A percentile compares a stretch with the other conserved stretches of the same genome.
Conservation (phyloP, 2,329 filamentous ascomycete species). For the Cladorrhinum sp. region DNA sequence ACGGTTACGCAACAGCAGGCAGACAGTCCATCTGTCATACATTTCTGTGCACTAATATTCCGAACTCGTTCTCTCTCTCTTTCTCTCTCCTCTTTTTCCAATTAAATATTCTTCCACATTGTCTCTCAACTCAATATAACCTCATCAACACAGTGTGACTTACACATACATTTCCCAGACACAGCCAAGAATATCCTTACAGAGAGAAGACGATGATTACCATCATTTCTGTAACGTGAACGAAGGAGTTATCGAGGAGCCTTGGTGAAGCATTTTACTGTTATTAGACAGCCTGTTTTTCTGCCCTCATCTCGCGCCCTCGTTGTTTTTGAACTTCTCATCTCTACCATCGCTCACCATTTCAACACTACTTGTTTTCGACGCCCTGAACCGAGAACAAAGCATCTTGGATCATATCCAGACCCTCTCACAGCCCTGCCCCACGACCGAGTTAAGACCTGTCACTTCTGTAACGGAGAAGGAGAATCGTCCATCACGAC, state of each 20-base stretch:
- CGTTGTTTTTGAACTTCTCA: not conserved
- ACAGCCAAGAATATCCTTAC: not conserved
- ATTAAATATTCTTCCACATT: not conserved
- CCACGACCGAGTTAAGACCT: too few species aligned
- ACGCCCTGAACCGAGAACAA: not conserved
- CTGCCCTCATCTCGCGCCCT: not conserved
- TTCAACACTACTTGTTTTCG: not conserved
- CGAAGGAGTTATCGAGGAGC: not conserved
- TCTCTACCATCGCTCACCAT: not conserved
- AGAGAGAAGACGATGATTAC: not conserved
- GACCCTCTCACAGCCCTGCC: too few species aligned
- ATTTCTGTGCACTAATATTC: not conserved
- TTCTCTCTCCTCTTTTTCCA: not conserved
- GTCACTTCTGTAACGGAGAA: too few species aligned
- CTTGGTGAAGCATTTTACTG: not conserved
- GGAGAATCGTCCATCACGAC: too few species aligned
- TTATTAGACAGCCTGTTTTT: not conserved
- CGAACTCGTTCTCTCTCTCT: not conserved
- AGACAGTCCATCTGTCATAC: not conserved
- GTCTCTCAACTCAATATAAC: not conserved
- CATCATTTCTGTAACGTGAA: not conserved
- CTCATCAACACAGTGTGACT: not conserved
- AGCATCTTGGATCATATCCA: too few species aligned
- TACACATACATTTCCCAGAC: not conserved
- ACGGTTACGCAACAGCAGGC: not conserved